Percentiles rank a stretch among this genome's conserved stretches.
Evolutionary conservation across 441 rosid species (phyloP).

Genomic region (Adansonia grandidieri): DNA sequence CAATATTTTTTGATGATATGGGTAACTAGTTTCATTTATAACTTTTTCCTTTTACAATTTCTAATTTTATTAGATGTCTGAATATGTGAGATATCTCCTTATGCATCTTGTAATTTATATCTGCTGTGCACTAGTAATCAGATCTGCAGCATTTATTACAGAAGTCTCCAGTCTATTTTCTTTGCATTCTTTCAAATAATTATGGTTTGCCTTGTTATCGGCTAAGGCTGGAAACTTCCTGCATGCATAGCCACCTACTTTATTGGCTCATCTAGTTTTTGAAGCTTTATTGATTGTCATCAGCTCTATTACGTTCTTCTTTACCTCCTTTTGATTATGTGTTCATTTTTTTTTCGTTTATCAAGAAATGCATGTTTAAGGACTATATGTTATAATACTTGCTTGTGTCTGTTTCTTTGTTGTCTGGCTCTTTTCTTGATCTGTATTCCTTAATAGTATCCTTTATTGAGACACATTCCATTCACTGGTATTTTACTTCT

Average conservation of each 20-base stretch:
- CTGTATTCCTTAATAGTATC: constrained; percentile 46
- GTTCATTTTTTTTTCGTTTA: background rate
- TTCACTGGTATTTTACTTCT: constrained; percentile 98
- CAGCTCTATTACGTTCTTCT: background rate
- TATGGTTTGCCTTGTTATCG: background rate
- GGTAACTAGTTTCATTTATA: constrained; percentile 16
- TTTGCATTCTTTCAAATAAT: background rate
- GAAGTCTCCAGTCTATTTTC: background rate
- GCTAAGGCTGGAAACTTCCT: constrained; percentile 14
- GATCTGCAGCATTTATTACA: background rate
- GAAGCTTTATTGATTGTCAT: background rate
- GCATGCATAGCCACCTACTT: background rate
- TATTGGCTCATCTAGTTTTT: constrained; percentile 10
- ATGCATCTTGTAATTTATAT: background rate
- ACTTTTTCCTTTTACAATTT: background rate
- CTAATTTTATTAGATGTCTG: background rate
- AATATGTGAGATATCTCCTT: background rate
- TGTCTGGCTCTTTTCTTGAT: background rate
- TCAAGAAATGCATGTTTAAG: background rate
- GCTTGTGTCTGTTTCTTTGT: background rate
- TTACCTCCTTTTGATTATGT: background rate
- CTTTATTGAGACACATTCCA: constrained; percentile 68
- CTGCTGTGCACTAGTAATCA: background rate
- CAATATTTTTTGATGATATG: background rate
- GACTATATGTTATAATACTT: background rate